phyloP scores from a whole-genome alignment of 805 yeast species.

The Blastobotrys peoriensis region DNA sequence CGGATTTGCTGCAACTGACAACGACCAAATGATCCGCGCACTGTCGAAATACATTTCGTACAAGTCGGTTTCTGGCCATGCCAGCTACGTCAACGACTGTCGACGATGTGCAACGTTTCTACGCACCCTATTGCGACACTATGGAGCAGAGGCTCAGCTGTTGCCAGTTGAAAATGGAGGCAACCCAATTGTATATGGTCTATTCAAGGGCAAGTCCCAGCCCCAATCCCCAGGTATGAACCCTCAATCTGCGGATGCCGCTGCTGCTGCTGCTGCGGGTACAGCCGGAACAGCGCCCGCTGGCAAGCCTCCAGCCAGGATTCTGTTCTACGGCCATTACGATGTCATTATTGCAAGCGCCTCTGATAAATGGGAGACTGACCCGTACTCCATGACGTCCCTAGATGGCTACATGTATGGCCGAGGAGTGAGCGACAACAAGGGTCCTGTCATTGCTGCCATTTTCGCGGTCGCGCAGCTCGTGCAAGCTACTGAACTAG shows the following conservation, averaged over 20 bases:
- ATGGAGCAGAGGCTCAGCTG: conserved; percentile 62
- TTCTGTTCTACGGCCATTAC: conserved; percentile 92
- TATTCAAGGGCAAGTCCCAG: conserved; percentile 48
- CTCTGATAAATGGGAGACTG: conserved; percentile 60
- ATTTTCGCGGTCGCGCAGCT: conserved; percentile 80
- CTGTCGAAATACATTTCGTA: conserved; percentile 58
- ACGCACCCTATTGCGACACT: conserved; percentile 49
- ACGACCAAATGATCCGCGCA: conserved; percentile 59
- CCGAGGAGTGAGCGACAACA: conserved; percentile 90
- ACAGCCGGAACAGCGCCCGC: too few species aligned
- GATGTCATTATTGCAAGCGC: conserved; percentile 78
- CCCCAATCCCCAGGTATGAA: too few species aligned
- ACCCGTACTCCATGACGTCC: conserved; percentile 72
- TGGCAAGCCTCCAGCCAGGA: conserved; percentile 26
- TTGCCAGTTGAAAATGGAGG: conserved; percentile 64
- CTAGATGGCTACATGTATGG: conserved; percentile 82
- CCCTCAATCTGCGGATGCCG: conserved; percentile 6
- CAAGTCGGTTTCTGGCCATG: conserved; percentile 69
- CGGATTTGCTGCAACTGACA: conserved; percentile 33
- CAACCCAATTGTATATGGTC: conserved; percentile 80
- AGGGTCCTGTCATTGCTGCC: conserved; percentile 87
- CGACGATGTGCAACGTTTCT: conserved; percentile 80
- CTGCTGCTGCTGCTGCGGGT: too few species aligned
- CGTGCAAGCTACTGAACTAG: conserved; percentile 43
- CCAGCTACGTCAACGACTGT: conserved; percentile 66